Conservation (phyloP, 495 filamentous ascomycete genomes). For the Pseudoneurospora amorphoporcata region DNA sequence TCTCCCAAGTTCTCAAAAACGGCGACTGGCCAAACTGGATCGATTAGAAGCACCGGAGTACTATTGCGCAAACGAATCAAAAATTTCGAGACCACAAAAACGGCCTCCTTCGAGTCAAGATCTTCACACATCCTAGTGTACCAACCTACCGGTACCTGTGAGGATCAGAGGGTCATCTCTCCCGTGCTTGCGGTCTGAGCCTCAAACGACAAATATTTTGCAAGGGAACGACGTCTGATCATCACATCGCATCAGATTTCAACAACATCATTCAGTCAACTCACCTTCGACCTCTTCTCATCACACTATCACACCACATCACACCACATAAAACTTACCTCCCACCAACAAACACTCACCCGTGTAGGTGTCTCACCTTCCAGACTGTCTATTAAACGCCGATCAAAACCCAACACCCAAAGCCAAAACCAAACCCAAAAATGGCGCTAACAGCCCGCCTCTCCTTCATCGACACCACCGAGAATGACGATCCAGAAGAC, state of each 20-base stretch:
- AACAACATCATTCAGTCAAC: background rate
- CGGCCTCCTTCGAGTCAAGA: background rate
- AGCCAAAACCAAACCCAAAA: background rate
- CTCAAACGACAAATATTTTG: background rate
- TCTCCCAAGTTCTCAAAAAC: background rate
- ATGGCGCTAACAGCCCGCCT: constrained; percentile 38
- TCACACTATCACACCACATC: background rate
- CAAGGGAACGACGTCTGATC: background rate
- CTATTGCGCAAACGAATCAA: background rate
- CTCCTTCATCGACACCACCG: constrained; percentile 10
- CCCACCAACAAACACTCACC: background rate
- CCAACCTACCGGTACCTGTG: background rate
- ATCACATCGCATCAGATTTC: background rate
- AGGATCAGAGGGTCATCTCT: background rate
- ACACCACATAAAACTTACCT: background rate
- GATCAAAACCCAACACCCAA: background rate
- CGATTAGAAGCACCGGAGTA: background rate
- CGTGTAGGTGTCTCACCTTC: background rate
- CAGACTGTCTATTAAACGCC: background rate
- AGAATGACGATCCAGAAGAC: constrained; percentile 47
- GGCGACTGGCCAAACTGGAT: background rate
- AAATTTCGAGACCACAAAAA: background rate
- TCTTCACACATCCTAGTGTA: background rate
- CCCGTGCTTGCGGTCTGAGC: background rate
- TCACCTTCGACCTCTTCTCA: background rate